Base-by-base conservation (phyloP, 805 yeast species). In the Starmerella vitae region DNA sequence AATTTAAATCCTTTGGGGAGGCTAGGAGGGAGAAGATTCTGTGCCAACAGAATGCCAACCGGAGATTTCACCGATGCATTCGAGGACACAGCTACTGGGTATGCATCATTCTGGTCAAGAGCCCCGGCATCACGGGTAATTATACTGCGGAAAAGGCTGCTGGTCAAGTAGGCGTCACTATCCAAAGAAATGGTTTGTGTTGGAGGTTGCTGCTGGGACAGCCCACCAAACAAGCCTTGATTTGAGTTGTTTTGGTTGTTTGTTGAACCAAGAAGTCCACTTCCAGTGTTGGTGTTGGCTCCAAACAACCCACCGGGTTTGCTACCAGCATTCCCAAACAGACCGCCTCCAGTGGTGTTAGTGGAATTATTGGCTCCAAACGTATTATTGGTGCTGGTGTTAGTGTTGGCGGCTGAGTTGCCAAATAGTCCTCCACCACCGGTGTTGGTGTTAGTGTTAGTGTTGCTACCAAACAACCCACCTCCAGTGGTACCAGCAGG, bases 111-210 rank as follows among this genome's bases (percentile, higher is more conserved):
- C 18, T 41, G 26, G 14, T 15, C 14, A 8, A 10, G 20, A n/a
- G 25, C 7, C 4, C 20, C n/a, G 15, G 21, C n/a, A 10, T 31
- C 34, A 5, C 15, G 25, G 15, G 22, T 15, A 5, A 20, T n/a
- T 13, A 44, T 36, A 9, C 33, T 39, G 17, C 34, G 26, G 50
- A 81, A 83, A 37, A 86, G 63, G 5, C 85, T 80, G 50, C 77
- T 76, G 34, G 72, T 68, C 1, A 94, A 93, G 55, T 82, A 86
- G 32, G 95, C 94, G 54, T 78, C 72, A 43, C 67, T 65, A 41
- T 62, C 65, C 38, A 61, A 54, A 24, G 61, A 49, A 31, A 67
- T 60, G 34, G 57, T 53, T 14, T 58, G 49, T 20, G 58, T 58
- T 28, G 50, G 59, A 38, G 48, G 57, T 17, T 27, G 30, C n/a